Base-by-base conservation (phyloP, 2,329 filamentous ascomycete species). In the Pseudopithomyces chartarum region DNA sequence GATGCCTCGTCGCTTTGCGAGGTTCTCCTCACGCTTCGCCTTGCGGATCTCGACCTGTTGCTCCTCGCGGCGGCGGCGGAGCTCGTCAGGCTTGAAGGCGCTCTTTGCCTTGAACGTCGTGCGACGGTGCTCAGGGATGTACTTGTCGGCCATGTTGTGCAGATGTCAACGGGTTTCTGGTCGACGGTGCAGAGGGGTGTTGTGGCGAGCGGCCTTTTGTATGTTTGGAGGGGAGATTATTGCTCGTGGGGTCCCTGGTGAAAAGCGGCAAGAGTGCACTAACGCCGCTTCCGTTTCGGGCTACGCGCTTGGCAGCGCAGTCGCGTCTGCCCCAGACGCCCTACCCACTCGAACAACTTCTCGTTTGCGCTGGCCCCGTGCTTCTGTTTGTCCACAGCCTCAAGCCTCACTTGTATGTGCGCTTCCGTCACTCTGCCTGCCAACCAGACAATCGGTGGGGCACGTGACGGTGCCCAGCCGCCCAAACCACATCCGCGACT, bases 41-140 rank as follows among this genome's bases (percentile, higher is more conserved):
- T 96, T 97, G 78, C 95, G 90, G 76, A 99, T 99, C 83, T 99
- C 95, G 66, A 99, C 95, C 82, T 98, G 95, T 80, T 97, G 93
- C 82, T 99, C 95, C 79, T 99, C 95, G 76, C 95, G 95, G 77
- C 95, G 95, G 74, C 95, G 93, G 77, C 95, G 92, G 66, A 99
- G 89, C 84, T 99, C 95, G 79, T 99, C 95, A 71, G 94, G 94
- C 87, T 97, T 97, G 86, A 99, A 98, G 74, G 92, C 92, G 81
- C 91, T 94, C 87, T 97, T 97, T 54, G 95, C 95, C 90, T 99
- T 99, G 89, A 97, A 99, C 83, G 97, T 93, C 66, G 92, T 97
- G 77, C 95, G 93, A 79, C 95, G 92, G 85, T 99, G 95, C 84
- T 99, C 95, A 79, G 95, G 95, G 75, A 99, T 99, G 84, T 97